Evolutionary conservation across 2,329 filamentous ascomycete species (phyloP), one percentile per base, ranked within the genome.

Genomic region (Colletotrichum zoysiae): DNA sequence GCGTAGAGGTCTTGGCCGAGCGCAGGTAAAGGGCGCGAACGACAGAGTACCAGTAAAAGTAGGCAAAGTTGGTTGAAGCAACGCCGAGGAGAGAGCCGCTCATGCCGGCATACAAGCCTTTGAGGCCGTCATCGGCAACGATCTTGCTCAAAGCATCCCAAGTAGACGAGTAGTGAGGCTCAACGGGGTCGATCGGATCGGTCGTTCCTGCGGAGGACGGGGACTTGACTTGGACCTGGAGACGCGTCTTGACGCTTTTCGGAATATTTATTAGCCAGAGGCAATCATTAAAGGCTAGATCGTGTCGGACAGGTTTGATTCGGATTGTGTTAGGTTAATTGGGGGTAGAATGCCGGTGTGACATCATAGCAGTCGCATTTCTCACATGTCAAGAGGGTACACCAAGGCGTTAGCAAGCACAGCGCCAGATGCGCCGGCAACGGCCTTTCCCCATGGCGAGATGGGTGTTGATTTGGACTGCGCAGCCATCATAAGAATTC

Each of bases 11-110:
- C 75, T 88, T 88, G 73, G 87, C 81, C 51, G 89, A 84, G 75
- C 88, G 88, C 76, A 93, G 83, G 81, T 98, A 98, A 26, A 97
- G 82, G 20, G 90, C 90, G 74, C 96, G 91, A 42, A 98, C 94
- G 38, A 96, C 84, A 6, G 94, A 95, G 81, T 98, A 98, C 95
- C 95, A 98, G 85, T 99, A 99, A 81, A 99, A 99, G 84, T 99
- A 99, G 78, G 96, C 96, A 80, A 99, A 99, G 82, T 99, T 99
- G 64, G 95, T 98, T 35, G 95, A 98, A 1, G 95, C 95, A 46
- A 99, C 96, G 65, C 96, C 96, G 63, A 98, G 84, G 23, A 99
- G 86, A 5, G 95, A 91, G 62, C 95, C 95, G 72, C 90, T 88
- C 81, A 99, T 95, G 73, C 96, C 96, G 64, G 93, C 90, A 78